phyloP scores from a whole-genome alignment of 441 rosid genomes.

The Dalechampia spathulata region DNA sequence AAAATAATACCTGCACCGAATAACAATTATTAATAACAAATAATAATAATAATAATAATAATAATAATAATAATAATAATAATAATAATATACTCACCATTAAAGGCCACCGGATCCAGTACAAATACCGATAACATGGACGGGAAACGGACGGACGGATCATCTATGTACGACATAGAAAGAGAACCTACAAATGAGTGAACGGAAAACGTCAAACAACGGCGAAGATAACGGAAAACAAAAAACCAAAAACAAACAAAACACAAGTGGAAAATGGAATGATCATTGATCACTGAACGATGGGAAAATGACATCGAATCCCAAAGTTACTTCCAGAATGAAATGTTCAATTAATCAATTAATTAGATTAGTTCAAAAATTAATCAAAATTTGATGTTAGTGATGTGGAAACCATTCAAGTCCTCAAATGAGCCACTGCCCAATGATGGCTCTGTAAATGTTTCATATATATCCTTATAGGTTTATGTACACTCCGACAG shows the following conservation, averaged over 20 bases:
- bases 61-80: background rate
- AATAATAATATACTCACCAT: background rate
- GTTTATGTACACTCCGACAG: conserved; percentile 12
- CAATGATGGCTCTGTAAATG: conserved; percentile 11
- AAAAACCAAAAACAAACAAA: background rate
- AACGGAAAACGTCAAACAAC: conserved; percentile 12
- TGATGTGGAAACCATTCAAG: background rate
- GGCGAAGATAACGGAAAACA: background rate
- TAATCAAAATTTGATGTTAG: background rate
- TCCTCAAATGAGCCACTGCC: conserved; percentile 16
- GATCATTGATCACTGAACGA: background rate
- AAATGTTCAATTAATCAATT: background rate
- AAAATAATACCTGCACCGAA: background rate
- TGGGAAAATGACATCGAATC: background rate
- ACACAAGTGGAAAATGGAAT: no score
- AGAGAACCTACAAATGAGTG: background rate
- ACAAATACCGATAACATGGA: background rate
- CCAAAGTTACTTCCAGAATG: background rate
- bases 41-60: background rate
- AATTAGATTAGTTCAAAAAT: background rate
- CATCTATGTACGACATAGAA: background rate
- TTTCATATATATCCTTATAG: background rate
- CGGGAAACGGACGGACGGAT: background rate
- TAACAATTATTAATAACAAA: background rate
- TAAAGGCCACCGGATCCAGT: background rate